Conservation (phyloP, 2,329 filamentous ascomycete genomes). For the Epichloe scottii region DNA sequence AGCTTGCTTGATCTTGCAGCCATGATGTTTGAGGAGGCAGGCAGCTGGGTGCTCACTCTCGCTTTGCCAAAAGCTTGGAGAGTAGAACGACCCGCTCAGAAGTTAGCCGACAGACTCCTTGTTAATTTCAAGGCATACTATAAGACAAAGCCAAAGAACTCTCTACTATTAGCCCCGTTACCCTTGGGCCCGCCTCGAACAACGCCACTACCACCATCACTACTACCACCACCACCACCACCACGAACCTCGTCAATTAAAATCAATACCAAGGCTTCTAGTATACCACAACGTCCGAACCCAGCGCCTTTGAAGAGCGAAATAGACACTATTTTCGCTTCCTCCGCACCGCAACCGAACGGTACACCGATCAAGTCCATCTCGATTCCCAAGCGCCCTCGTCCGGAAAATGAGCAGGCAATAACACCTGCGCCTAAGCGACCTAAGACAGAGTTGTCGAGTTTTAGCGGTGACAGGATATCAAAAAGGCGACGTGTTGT, state of each 20-base stretch:
- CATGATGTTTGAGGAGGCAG: slow-evolving; percentile 34
- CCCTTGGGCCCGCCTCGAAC: slow-evolving; percentile 20
- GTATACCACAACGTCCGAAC: slow-evolving; percentile 10
- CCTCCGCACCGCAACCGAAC: slow-evolving; percentile 2
- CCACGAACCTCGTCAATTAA: slow-evolving; percentile 27
- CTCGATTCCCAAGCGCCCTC: slow-evolving; percentile 22
- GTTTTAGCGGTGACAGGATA: slow-evolving; percentile 10
- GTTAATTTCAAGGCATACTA: slow-evolving; percentile 27
- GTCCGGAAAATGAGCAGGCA: slow-evolving; percentile 22
- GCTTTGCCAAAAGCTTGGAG: slow-evolving; percentile 30
- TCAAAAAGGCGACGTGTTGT: slow-evolving; percentile 23
- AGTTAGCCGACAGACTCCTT: slow-evolving; percentile 23
- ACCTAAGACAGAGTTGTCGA: slow-evolving; percentile 18
- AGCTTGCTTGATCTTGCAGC: slow-evolving; percentile 30
- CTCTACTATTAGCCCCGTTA: slow-evolving; percentile 11
- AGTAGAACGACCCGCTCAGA: slow-evolving; percentile 22
- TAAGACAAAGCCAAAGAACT: slow-evolving; percentile 21
- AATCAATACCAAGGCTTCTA: slow-evolving; percentile 22
- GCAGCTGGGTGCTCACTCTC: slow-evolving; percentile 28
- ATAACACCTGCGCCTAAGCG: slow-evolving; percentile 25
- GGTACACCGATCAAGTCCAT: slow-evolving; percentile 8
- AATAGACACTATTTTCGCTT: slow-evolving; percentile 3
- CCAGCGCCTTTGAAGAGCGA: not conserved
- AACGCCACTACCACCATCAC: slow-evolving; percentile 11
- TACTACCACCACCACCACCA: slow-evolving; percentile 17